Evolutionary conservation across 2,329 filamentous ascomycete genomes (phyloP).

Genomic region (Colletotrichum gigasporum): DNA sequence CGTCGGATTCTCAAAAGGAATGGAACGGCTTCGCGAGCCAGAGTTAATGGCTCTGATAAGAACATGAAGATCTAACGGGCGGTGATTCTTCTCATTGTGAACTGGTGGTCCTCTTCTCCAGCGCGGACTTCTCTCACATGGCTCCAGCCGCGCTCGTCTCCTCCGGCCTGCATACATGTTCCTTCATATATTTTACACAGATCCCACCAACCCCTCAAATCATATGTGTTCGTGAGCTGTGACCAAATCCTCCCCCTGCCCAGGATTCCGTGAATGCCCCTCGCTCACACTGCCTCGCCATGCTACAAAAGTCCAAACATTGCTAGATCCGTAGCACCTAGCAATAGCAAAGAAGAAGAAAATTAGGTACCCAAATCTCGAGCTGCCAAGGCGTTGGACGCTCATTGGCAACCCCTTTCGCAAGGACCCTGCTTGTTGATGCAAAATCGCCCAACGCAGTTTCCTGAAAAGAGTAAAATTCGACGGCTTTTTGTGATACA

Average conservation of each 20-base stretch:
- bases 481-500: slow-evolving; percentile 31
- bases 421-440: slow-evolving; percentile 10
- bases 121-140: neutral
- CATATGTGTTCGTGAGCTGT: slow-evolving; percentile 25
- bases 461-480: slow-evolving; percentile 31
- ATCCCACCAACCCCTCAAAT: slow-evolving; percentile 10
- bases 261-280: slow-evolving; percentile 22
- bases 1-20: slow-evolving; percentile 21
- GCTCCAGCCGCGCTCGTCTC: neutral
- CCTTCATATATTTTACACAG: slow-evolving; percentile 24
- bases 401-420: neutral
- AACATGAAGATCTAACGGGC: neutral
- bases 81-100: slow-evolving; percentile 4
- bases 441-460: slow-evolving; percentile 20
- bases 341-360: slow-evolving; percentile 18
- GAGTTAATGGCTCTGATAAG: neutral
- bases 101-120: neutral
- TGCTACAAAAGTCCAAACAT: slow-evolving; percentile 32
- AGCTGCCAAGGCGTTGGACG: neutral
- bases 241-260: neutral
- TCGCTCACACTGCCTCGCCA: slow-evolving; percentile 18
- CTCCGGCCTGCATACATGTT: slow-evolving; percentile 13
- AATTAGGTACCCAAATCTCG: slow-evolving; percentile 27
- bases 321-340: slow-evolving; percentile 28
- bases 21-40: slow-evolving; percentile 12